A percentile compares a stretch with the other conserved stretches of the same genome.
These are phyloP conservation scores for Ganoderma lingzhi DNA, from an alignment of 1,284 basidiomycete species.

Conservation along the genomic window DNA sequence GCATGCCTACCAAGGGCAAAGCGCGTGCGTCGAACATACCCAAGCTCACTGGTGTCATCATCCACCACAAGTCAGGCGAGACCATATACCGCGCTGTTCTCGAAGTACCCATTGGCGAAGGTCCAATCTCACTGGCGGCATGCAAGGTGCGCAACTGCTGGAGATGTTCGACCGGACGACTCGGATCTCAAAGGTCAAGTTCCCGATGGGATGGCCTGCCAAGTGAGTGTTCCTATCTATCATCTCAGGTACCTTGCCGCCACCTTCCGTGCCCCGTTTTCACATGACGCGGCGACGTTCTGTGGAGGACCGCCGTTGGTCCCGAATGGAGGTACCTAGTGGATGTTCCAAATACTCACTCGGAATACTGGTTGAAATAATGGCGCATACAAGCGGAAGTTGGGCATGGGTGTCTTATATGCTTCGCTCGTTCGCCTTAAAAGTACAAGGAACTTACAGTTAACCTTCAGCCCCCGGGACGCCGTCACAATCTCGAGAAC, in stretches of 20 bases:
- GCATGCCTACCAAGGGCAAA: conserved; percentile 66
- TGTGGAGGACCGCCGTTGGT: not conserved
- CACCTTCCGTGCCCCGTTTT: not conserved
- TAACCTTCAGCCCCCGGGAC: conserved; percentile 77
- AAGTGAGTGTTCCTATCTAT: conserved; percentile 66
- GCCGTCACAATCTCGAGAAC: conserved; percentile 91
- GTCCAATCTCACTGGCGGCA: conserved; percentile 72
- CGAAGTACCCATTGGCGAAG: conserved; percentile 76
- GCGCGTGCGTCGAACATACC: conserved; percentile 56
- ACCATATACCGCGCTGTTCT: conserved; percentile 84
- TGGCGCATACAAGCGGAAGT: not conserved
- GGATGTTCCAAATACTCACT: not conserved
- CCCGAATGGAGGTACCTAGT: not conserved
- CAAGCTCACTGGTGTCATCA: conserved; percentile 69
- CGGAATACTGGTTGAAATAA: not conserved
- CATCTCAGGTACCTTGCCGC: not conserved
- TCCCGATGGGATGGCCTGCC: conserved; percentile 95
- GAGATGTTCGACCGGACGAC: conserved; percentile 91
- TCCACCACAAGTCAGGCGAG: conserved; percentile 78
- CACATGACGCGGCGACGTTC: not conserved
- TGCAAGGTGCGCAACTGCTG: conserved; percentile 87
- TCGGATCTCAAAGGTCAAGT: conserved; percentile 89
- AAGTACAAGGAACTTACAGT: not conserved
- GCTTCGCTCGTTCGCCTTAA: not conserved
- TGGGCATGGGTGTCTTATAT: not conserved